Evolutionary conservation across 306 rosid genomes (phyloP), one percentile per base, ranked within the genome.

Genomic region (Malus sieversii): DNA sequence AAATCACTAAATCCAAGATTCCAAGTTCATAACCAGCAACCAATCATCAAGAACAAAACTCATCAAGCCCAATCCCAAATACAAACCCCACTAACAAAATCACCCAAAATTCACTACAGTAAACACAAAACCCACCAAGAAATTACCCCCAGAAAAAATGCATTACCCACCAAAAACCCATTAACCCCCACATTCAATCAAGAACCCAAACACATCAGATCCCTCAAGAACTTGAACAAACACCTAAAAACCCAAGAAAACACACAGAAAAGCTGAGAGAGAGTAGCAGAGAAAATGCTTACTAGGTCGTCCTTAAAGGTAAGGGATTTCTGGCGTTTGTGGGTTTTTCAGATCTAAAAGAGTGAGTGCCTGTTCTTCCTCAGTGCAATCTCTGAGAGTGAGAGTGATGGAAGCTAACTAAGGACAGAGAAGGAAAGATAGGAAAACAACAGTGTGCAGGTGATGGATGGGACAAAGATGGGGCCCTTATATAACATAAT

Each of bases 291-390:
- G 16, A 68, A 65, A 76, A 61, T 53, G 76, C 82, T 75, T 63
- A 86, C 86, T 74, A 46, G 84, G 77, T 74, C 82, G 75, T 79
- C 79, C 46, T 42, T 9, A 80, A 29, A 80, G 73, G 18, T 2
- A 8, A 59, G 38, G 29, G 30, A 5, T 25, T 61, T 20, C 55
- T 52, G 65, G 65, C 76, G 61, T 58, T 53, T 60, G 69, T 20
- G 18, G 33, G 75, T 35, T 51, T 35, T 51, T 77, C 88, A 86
- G 90, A 86, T 86, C 90, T 86, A 66, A 3, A 8, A 46, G 78
- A 33, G 40, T 20, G 64, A 15, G 59, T 10, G 80, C 15, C 15
- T 75, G 53, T 6, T 74, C 71, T 79, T 74, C 70, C 29, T 40
- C 77, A 70, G 80, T 57, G 67, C 63, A 32, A 27, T 22, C 19